Evolutionary conservation across 768 basidiomycete species (phyloP).

Genomic region (Mycena leptocephala): DNA sequence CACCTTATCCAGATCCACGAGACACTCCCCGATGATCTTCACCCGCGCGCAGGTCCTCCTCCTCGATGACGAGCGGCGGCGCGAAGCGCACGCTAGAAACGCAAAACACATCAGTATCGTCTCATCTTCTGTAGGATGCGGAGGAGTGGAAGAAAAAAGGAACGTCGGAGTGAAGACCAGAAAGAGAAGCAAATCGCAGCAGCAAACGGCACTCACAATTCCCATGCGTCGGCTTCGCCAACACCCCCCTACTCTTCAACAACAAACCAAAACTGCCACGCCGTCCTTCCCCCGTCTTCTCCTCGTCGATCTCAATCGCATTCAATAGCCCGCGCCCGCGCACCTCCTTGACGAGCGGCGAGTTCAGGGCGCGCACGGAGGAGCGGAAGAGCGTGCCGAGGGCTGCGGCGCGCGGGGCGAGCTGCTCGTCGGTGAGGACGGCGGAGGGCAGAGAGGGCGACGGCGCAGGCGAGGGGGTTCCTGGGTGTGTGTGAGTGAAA

Average conservation of each 20-base stretch:
- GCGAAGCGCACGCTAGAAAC: conserved; percentile 90
- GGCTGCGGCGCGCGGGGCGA: conserved; percentile 83
- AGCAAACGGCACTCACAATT: conserved; percentile 76
- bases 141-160: background rate
- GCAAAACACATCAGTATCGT: background rate
- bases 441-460: conserved; percentile 93
- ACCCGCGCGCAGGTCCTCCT: conserved; percentile 86
- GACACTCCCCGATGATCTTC: conserved; percentile 80
- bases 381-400: conserved; percentile 90
- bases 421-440: conserved; percentile 91
- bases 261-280: conserved; percentile 97
- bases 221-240: conserved; percentile 97
- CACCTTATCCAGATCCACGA: conserved; percentile 88
- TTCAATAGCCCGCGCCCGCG: conserved; percentile 93
- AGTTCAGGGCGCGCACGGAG: conserved; percentile 71
- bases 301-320: conserved; percentile 94
- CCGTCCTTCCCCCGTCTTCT: conserved; percentile 77
- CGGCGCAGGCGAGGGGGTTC: conserved; percentile 97
- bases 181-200: too few species aligned
- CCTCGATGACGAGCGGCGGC: conserved; percentile 95
- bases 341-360: conserved; percentile 83
- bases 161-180: too few species aligned
- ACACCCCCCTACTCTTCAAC: conserved; percentile 90
- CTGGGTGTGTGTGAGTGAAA: conserved; percentile 51
- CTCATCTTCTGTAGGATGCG: background rate